Base-by-base conservation (phyloP, 192 early-diverging fungal genomes). In the Backusella tuberculispora region DNA sequence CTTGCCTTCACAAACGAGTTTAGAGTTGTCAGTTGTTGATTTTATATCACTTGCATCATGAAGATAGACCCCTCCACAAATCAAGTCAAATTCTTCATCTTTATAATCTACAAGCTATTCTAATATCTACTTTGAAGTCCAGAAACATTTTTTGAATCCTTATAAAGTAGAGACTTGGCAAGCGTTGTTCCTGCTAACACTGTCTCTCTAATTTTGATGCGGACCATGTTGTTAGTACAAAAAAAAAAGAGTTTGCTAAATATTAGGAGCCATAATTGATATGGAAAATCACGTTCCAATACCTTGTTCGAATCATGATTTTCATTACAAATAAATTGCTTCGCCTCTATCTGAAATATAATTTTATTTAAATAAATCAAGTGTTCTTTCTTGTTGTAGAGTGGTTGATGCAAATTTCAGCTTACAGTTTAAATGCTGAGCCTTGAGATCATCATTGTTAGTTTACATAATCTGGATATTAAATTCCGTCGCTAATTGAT, bases 261-360 rank as follows among this genome's bases (percentile, higher is more conserved):
- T 21, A 41, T 15, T 41, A 38, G 65, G 38, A 66, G 65, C 65
- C 38, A 66, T 3, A 66, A 19, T 66, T 66, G 65, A n/a, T 66
- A 66, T 3, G 41, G 38, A 21, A 13, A 66, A 43, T 66, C 65
- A 42, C 65, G 10, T 66, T 66, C 65, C 15, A 38, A 41, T 19
- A 66, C 13, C 38, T 66, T 66, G 65, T 15, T 66, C 15, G 37
- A 43, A 66, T 66, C 41, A 17, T 40, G n/a, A n/a, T n/a, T 42
- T n/a, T 40, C 15, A 42, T 66, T 21, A 2, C 40, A 66, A 10
- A 66, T 19, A 66, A 66, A 40, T 66, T 66, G 38, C n/a, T n/a
- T n/a, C n/a, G n/a, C n/a, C n/a, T n/a, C n/a, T n/a, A n/a, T n/a
- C n/a, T n/a, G n/a, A n/a, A n/a, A n/a, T n/a, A n/a, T n/a, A n/a